phyloP scores from a whole-genome alignment of 768 basidiomycete species.

The Dendrothele bispora region DNA sequence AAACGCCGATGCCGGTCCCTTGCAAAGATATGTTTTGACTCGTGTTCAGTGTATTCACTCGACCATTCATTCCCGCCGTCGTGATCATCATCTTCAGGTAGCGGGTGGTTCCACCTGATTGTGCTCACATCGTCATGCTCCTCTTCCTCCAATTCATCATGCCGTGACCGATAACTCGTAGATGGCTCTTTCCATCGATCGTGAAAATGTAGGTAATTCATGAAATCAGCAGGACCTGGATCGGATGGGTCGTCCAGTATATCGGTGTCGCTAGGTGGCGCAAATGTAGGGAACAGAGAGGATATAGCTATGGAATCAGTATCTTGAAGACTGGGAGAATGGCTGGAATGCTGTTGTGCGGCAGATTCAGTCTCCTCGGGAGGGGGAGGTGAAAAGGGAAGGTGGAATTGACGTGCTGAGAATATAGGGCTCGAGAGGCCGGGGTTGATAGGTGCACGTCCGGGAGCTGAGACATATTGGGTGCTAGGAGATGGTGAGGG shows the following conservation, averaged over 20 bases:
- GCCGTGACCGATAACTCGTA: conserved; percentile 1
- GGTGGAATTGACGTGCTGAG: conserved; percentile 18
- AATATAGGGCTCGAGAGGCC: conserved; percentile 15
- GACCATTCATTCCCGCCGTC: no score
- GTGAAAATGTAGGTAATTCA: not conserved
- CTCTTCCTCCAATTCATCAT: conserved; percentile 1
- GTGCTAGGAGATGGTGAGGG: conserved; percentile 11
- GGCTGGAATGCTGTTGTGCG: conserved; percentile 9
- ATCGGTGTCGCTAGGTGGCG: conserved; percentile 9
- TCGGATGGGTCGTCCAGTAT: conserved; percentile 10
- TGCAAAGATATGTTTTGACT: no score
- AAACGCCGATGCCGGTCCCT: no score
- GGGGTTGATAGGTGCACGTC: conserved; percentile 22
- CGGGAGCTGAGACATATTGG: conserved; percentile 10
- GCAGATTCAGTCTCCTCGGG: conserved; percentile 1
- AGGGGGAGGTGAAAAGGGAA: conserved; percentile 16
- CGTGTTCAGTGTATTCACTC: no score
- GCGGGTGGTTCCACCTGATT: conserved; percentile 1
- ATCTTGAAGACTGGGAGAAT: conserved; percentile 8
- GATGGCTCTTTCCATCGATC: not conserved
- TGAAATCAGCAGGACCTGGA: conserved; percentile 6
- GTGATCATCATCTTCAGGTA: not conserved
- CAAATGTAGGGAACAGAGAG: conserved; percentile 29
- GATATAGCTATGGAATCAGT: conserved; percentile 28
- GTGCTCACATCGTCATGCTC: conserved; percentile 6